phyloP scores from a whole-genome alignment of 2,329 filamentous ascomycete genomes.

The Diplodia scrobiculata region DNA sequence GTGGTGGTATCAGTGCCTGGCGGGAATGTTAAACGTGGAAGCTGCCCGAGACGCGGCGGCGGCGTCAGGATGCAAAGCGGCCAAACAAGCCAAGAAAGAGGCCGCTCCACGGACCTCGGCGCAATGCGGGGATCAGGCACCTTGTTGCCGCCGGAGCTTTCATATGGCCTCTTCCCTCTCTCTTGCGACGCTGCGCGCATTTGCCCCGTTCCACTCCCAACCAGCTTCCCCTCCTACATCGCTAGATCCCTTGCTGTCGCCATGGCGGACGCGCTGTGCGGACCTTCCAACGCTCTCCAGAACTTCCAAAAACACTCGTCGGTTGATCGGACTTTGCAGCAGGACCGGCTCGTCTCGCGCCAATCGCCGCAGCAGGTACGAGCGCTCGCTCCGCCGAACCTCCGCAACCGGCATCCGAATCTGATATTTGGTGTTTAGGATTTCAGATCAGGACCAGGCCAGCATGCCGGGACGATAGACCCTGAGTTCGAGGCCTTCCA shows the following conservation, averaged over 20 bases:
- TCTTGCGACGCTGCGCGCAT: constrained; percentile 8
- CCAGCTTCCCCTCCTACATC: neutral
- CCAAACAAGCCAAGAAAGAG: constrained; percentile 19
- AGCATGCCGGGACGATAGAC: constrained; percentile 60
- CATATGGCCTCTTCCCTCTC: constrained; percentile 24
- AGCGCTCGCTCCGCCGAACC: neutral
- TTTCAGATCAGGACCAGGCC: constrained; percentile 61
- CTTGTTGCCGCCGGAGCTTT: constrained; percentile 25
- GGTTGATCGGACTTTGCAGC: constrained; percentile 69
- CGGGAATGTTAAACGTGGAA: constrained; percentile 28
- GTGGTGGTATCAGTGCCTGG: constrained; percentile 19
- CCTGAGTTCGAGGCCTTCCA: constrained; percentile 72
- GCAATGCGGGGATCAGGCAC: constrained; percentile 14
- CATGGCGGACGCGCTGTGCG: constrained; percentile 71
- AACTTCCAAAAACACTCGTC: constrained; percentile 70
- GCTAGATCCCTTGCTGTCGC: constrained; percentile 30
- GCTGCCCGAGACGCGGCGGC: constrained; percentile 21
- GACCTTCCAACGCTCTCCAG: constrained; percentile 74
- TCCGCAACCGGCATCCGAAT: neutral
- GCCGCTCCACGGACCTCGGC: neutral
- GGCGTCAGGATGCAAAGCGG: constrained; percentile 18
- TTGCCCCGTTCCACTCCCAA: neutral
- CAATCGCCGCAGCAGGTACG: constrained; percentile 59
- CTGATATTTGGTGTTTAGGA: constrained; percentile 49
- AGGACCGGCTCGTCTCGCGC: constrained; percentile 65